Evolutionary conservation across 176 grass and related monocot species (phyloP), one percentile per base, ranked within the genome.

Genomic region (Triticum timopheevii): DNA sequence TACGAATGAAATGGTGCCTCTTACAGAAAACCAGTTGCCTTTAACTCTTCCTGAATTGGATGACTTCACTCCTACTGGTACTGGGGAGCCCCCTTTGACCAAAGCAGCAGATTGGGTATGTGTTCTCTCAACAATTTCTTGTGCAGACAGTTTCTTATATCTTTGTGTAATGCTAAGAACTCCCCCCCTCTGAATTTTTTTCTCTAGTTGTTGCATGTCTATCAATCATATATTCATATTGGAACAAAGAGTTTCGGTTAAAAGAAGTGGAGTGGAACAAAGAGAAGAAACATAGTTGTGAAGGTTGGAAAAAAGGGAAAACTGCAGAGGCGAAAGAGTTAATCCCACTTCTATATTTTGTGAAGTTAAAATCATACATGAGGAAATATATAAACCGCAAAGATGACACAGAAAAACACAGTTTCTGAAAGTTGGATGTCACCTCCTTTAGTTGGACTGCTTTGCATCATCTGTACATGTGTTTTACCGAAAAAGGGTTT

Each of bases 61-160:
- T 73, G 96, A 98, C 61, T 98, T 98, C 85, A 94, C 92, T 85
- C 96, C 96, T 1, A 98, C 93, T 86, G 96, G 93, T 88, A 95
- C 96, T 70, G 93, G 96, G 34, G 92, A 98, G 44, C 96, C 96
- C 54, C 96, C 96, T 76, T 91, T 98, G 84, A 88, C 93, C 17
- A 98, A 94, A 91, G 96, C 96, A 85, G 88, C 76, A 61, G 85
- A 95, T 73, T 98, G 96, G 96, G 96, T 98, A 96, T 63, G 86
- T 82, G 33, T 61, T 79, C 13, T 79, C 13, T 58, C 1, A 86
- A 42, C 20, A 80, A 34, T 68, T 84, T 78, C 77, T 50, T 4
- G 40, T 16, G 12, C 52, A 7, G 59, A 59, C 7, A 65, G 35
- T 76, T 59, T 71, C 45, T 61, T 49, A 22, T 61, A 20, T 39